A percentile compares a stretch with the other conserved stretches of the same genome.
These are phyloP conservation scores for Discostella stelligera DNA, from an alignment of 352 stramenopile genomes.

Conservation along the genomic window DNA sequence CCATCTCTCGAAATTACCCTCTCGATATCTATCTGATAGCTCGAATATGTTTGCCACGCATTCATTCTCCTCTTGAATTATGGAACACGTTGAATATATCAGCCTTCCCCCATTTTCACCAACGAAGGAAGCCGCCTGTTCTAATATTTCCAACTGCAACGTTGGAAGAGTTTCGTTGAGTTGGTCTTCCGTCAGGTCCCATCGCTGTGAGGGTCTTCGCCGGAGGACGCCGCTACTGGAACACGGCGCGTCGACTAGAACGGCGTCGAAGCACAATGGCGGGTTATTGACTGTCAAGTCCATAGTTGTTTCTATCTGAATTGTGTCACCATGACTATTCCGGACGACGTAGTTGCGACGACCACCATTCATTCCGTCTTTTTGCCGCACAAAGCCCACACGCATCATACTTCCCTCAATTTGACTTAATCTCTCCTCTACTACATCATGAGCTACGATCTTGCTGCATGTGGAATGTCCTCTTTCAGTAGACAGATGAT, in stretches of 20 bases:
- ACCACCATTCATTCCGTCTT: conserved; percentile 19
- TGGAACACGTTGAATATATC: conserved; percentile 55
- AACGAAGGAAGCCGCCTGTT: conserved; percentile 30
- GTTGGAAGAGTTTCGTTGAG: conserved; percentile 12
- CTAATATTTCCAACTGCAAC: conserved; percentile 44
- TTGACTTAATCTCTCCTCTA: conserved; percentile 17
- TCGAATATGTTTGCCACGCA: conserved; percentile 7
- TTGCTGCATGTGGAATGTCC: background rate
- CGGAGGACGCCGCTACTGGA: conserved; percentile 43
- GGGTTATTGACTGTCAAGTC: conserved; percentile 4
- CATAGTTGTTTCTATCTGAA: conserved; percentile 15
- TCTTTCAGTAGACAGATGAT: background rate
- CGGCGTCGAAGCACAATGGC: conserved; percentile 23
- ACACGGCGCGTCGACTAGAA: conserved; percentile 56
- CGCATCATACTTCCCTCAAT: conserved; percentile 8
- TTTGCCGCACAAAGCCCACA: conserved; percentile 2
- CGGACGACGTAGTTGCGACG: conserved; percentile 9
- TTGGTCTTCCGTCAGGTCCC: conserved; percentile 10
- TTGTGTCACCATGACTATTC: conserved; percentile 7
- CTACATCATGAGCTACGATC: conserved; percentile 19
- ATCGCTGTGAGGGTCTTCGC: conserved; percentile 25
- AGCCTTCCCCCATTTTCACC: conserved; percentile 37
- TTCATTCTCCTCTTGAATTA: conserved; percentile 44
- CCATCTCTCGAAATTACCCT: background rate
- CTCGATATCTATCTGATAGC: background rate